phyloP scores from a whole-genome alignment of 768 basidiomycete genomes.

The Leucocoprinus leucothites region DNA sequence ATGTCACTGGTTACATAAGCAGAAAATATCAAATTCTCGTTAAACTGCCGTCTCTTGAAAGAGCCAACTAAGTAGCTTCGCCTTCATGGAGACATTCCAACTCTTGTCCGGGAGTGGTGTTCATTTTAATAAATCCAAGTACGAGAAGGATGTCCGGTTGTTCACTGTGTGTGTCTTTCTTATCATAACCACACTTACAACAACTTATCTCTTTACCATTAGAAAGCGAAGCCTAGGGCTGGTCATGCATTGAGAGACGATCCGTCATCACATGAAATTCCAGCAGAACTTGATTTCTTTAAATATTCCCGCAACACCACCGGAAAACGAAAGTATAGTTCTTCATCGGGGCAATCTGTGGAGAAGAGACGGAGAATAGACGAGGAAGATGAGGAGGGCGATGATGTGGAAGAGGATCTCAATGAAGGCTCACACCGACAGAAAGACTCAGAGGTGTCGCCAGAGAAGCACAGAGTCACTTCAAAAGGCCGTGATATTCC shows the following conservation, averaged over 20 bases:
- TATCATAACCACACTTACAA: not conserved
- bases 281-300: constrained; percentile 87
- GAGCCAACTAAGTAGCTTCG: not conserved
- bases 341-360: constrained; percentile 20
- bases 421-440: not conserved
- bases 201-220: not conserved
- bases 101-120: constrained; percentile 85
- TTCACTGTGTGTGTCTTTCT: constrained; percentile 56
- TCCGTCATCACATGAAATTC: constrained; percentile 47
- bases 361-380: constrained; percentile 28
- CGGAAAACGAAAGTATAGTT: constrained; percentile 47
- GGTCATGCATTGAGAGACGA: constrained; percentile 8
- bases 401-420: constrained; percentile 13
- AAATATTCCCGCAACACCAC: constrained; percentile 66
- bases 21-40: not conserved
- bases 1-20: constrained; percentile 1
- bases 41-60: not conserved
- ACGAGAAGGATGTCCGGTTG: constrained; percentile 63
- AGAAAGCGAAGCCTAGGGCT: constrained; percentile 9
- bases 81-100: constrained; percentile 81
- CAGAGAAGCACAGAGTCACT: constrained; percentile 10
- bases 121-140: constrained; percentile 74
- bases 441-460: not conserved
- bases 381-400: constrained; percentile 26
- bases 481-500: constrained; percentile 72